Base-by-base conservation (phyloP, 768 basidiomycete species). In the Boletus patriciae region DNA sequence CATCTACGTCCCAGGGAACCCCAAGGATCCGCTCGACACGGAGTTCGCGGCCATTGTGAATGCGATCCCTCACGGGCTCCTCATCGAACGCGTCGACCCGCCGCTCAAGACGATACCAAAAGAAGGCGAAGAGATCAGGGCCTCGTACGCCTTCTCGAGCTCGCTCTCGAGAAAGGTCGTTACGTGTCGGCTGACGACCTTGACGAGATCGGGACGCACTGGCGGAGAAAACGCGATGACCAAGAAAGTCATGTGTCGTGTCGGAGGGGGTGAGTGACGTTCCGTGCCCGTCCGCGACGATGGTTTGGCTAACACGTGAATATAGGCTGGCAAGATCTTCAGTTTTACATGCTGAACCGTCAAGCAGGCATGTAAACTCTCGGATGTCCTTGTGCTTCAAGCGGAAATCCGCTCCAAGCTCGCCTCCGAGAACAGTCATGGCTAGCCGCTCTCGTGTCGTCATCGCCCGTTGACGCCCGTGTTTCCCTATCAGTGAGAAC, bases 191-290 rank as follows among this genome's bases (percentile, higher is more conserved):
- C 74, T 95, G 73, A 90, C 92, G 44, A 89, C 90, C 45, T 77
- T 92, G 67, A 83, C 84, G 51, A 82, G 92, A 46, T 74, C 81
- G 12, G 79, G 77, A 67, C 76, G 71, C 21, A 67, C 72, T 36
- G 70, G 77, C 47, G 77, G 78, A 54, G 65, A 73, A 61, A 52
- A 59, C 49, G 76, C 74, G 46, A 80, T 74, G 61, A 77, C 78
- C 62, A 92, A 88, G 83, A 94, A 92, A 73, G 92, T 94, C 31
- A 89, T 95, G 87, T 92, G 88, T 74, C 85, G 92, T 57, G 88
- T 94, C 59, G 92, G 92, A 45, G 91, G 90, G 72, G 90, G 90
- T 86, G 61, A 66, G 84, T 77, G 7, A 42, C n/a, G 34, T 52
- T 49, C 51, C 29, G 15, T 43, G 13, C 9, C 25, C 31, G 2